Evolutionary conservation across 495 filamentous ascomycete species (phyloP).

Genomic region (Echria macrotheca): DNA sequence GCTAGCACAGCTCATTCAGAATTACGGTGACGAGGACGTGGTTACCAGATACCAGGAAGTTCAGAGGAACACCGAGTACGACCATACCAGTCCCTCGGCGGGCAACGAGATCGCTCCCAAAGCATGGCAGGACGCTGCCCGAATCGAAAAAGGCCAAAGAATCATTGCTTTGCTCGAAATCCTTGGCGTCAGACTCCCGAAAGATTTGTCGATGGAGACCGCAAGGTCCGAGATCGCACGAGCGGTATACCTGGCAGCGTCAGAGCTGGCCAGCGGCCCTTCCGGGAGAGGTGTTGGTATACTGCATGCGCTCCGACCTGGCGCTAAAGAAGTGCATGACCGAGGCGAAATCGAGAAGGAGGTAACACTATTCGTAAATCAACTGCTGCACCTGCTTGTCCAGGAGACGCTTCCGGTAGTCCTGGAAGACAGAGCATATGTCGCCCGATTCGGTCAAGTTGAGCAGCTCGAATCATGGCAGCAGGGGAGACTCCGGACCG

Average conservation of each 20-base stretch:
- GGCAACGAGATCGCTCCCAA: background rate
- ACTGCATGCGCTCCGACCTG: background rate
- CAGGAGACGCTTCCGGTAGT: slow-evolving; percentile 23
- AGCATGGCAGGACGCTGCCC: background rate
- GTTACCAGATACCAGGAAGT: too few relatives aligned
- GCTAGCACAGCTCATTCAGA: background rate
- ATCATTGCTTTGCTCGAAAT: slow-evolving; percentile 28
- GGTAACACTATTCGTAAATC: slow-evolving; percentile 25
- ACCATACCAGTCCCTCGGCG: background rate
- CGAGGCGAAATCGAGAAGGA: slow-evolving; percentile 10
- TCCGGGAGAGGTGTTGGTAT: background rate
- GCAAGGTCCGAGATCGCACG: slow-evolving; percentile 27
- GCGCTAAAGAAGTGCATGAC: background rate
- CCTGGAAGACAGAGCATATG: slow-evolving; percentile 25
- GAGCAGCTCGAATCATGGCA: slow-evolving; percentile 24
- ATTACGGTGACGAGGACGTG: too few relatives aligned
- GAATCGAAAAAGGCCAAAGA: slow-evolving; percentile 16
- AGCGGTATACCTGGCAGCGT: slow-evolving; percentile 25
- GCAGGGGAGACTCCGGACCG: slow-evolving; percentile 20
- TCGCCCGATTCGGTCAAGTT: slow-evolving; percentile 33
- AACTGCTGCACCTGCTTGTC: slow-evolving; percentile 26
- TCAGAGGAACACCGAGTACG: background rate
- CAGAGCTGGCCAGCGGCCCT: slow-evolving; percentile 13
- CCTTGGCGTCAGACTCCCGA: slow-evolving; percentile 26
- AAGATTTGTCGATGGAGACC: slow-evolving; percentile 27